Evolutionary conservation across 2,329 filamentous ascomycete species (phyloP), one percentile per base, ranked within the genome.

Genomic region (Arthroderma uncinatum): DNA sequence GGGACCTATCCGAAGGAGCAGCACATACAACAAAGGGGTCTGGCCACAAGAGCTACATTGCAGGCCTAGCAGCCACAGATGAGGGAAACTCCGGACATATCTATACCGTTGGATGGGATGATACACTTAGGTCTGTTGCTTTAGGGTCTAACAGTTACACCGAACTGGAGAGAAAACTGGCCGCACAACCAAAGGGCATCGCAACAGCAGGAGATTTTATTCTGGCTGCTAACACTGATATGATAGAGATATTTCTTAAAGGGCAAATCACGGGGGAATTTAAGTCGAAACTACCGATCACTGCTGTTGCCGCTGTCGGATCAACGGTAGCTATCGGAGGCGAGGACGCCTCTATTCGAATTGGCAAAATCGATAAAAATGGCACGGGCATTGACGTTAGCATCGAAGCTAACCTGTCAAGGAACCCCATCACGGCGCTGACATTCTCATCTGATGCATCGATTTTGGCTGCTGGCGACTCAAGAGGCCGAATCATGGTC

Each of bases 71-170:
- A 2, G 75, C 82, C 0, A 76, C 76, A 6, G 68, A 76, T 1
- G 68, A 74, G 55, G 44, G 28, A 19, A 80, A 70, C 6, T 64
- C 67, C 48, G 72, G 83, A 34, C 80, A 83, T 62, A 82, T 89
- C n/a, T 91, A 88, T 74, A 92, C 85, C 66, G 87, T 92, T 55
- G 91, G 85, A 61, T 98, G 92, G 93, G 93, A 98, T 68, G 93
- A 98, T 70, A 89, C 85, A 0, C 77, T 97, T 36, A 85, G 90
- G 61, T 85, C 82, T 44, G 79, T 94, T 36, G 90, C 95, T 62
- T 79, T 86, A 58, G 79, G 83, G 0, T 82, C 85, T 55, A 85
- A 83, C 65, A 87, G 84, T 0, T 96, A 94, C 70, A 79, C 84
- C 4, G 89, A 87, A 57, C 78, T 79, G 53, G 77, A 82, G 1